Evolutionary conservation across 139 green algal genomes (phyloP), one percentile per base, ranked within the genome.

Genomic region (Edaphochlamys debaryana): DNA sequence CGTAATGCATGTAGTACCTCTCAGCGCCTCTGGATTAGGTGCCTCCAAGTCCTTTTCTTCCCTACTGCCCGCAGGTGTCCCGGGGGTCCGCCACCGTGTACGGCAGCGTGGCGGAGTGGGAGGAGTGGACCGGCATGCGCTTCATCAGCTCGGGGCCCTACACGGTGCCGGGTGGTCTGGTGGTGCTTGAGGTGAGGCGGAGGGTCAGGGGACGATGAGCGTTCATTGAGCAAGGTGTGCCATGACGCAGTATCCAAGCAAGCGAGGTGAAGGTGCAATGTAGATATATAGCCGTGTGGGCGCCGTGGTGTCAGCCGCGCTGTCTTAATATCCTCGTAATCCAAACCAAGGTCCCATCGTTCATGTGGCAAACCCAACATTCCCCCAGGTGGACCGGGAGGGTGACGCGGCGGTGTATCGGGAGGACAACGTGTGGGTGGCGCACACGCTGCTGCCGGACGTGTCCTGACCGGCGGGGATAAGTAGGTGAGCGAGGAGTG

Each of bases 391-490:
- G 34, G 69, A 77, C 69, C 69, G 17, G 29, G 8, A 41, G 45
- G 29, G 42, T 7, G 69, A 63, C 42, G 13, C 42, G 30, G 42
- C 7, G 3, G 29, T 29, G 42, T 77, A 77, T 45, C 4, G 5
- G 7, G 69, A 77, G 40, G 40, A 34, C 38, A 74, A 74, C 40
- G 68, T 74, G 40, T 74, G 68, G 68, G 68, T 74, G 40, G 40
- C 68, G 27, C 68, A 74, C 68, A 13, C 2, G 23, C 68, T 74
- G 68, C 11, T 9, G 13, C 13, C 45, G 45, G 45, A 54, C 45
- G 13, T 22, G 45, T 54, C n/a, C n/a, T n/a, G n/a, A n/a, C n/a
- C n/a, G n/a, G n/a, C n/a, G n/a, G n/a, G n/a, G n/a, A n/a, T n/a
- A n/a, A n/a, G n/a, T n/a, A n/a, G n/a, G n/a, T n/a, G n/a, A n/a